These are phyloP conservation scores for Amniculicola lignicola DNA, from an alignment of 495 filamentous ascomycete species.

Conservation along the genomic window DNA sequence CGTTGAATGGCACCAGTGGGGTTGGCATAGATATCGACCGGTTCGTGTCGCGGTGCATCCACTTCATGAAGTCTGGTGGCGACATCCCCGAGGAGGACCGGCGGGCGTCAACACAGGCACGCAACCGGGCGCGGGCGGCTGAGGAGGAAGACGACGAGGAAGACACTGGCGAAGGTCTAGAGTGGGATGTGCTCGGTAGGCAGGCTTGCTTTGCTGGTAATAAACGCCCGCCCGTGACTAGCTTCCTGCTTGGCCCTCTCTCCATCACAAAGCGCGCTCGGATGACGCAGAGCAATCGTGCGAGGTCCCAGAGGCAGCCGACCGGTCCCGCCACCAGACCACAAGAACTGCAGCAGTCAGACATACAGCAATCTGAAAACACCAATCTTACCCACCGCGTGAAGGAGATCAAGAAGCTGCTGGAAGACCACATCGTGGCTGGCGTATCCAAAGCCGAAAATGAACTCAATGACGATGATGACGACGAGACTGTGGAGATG, in stretches of 20 bases:
- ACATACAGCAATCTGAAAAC: constrained; percentile 69
- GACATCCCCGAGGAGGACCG: constrained; percentile 12
- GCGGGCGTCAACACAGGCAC: constrained; percentile 45
- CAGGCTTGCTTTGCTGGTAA: constrained; percentile 69
- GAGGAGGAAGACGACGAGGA: constrained; percentile 56
- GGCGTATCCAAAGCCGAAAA: constrained; percentile 29
- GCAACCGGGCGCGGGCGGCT: constrained; percentile 29
- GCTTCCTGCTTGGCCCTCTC: constrained; percentile 85
- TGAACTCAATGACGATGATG: constrained; percentile 36
- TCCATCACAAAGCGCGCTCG: constrained; percentile 81
- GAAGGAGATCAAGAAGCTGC: constrained; percentile 55
- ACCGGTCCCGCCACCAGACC: constrained; percentile 61
- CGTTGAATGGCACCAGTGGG: constrained; percentile 64
- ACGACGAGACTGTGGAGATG: constrained; percentile 42
- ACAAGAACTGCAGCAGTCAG: constrained; percentile 65
- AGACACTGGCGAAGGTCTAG: constrained; percentile 64
- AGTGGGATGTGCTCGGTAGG: constrained; percentile 83
- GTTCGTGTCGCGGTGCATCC: constrained; percentile 87
- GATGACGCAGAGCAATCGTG: constrained; percentile 60
- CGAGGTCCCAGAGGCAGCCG: constrained; percentile 59
- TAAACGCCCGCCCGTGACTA: constrained; percentile 69
- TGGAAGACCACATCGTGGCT: constrained; percentile 41
- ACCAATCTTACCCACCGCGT: constrained; percentile 70
- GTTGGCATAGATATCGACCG: constrained; percentile 86
- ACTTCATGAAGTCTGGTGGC: constrained; percentile 71